phyloP scores from a whole-genome alignment of 352 stramenopile species.

The Globisporangium iwayamae region DNA sequence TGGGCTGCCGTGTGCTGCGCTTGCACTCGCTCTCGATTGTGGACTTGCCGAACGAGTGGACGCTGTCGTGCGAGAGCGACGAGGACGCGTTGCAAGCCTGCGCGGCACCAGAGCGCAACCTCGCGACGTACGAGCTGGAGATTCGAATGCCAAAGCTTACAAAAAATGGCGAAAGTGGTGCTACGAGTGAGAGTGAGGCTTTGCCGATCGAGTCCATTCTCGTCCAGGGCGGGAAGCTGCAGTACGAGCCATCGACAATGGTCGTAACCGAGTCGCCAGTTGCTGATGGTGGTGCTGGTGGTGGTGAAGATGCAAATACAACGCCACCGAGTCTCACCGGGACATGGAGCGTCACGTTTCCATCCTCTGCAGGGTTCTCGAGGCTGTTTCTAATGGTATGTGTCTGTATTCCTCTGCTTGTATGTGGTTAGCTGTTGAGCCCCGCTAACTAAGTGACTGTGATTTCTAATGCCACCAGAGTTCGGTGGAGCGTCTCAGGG shows the following conservation, averaged over 20 bases:
- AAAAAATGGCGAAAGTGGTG: neutral
- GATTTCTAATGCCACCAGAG: constrained; percentile 19
- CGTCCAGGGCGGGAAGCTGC: constrained; percentile 43
- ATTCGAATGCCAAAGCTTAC: constrained; percentile 30
- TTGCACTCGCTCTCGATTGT: constrained; percentile 31
- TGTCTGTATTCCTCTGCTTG: neutral
- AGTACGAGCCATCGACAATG: constrained; percentile 24
- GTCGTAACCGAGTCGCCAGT: neutral
- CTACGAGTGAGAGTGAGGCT: neutral
- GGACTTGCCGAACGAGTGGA: constrained; percentile 52
- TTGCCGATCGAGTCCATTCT: constrained; percentile 8
- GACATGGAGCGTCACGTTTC: constrained; percentile 47
- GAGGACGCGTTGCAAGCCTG: constrained; percentile 47
- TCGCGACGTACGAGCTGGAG: constrained; percentile 49
- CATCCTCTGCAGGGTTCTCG: constrained; percentile 17
- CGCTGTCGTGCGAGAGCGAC: constrained; percentile 30
- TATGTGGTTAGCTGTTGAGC: neutral
- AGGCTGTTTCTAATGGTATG: constrained; percentile 46
- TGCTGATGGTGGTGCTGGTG: neutral
- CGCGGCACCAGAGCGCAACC: constrained; percentile 32
- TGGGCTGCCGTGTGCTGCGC: constrained; percentile 39
- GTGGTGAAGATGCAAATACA: neutral
- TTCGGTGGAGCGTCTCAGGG: constrained; percentile 29
- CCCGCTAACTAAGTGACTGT: neutral
- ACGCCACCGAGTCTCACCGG: constrained; percentile 21